Conservation (phyloP, 306 rosid genomes). For the Lathyrus aphaca region DNA sequence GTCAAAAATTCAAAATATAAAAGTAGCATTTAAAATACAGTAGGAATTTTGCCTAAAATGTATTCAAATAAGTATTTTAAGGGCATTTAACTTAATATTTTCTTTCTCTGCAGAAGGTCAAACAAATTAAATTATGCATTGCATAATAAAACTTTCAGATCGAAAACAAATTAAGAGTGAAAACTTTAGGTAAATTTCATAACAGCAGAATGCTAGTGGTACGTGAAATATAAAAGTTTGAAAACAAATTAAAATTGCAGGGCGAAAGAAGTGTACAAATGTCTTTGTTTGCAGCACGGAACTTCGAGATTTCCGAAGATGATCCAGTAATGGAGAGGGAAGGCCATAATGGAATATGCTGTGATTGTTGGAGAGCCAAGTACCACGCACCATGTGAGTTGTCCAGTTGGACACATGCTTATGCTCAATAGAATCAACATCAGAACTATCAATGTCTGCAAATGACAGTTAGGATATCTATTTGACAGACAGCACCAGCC, state of each 20-base stretch:
- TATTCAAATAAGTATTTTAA: not conserved
- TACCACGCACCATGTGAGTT: conserved; percentile 83
- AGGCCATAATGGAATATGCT: conserved; percentile 64
- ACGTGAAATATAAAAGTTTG: conserved; percentile 12
- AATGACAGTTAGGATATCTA: conserved; percentile 37
- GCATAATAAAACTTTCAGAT: conserved; percentile 5
- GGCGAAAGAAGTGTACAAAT: conserved; percentile 52
- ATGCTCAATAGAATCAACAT: conserved; percentile 47
- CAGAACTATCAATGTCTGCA: conserved; percentile 56
- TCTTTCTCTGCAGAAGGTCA: conserved; percentile 23
- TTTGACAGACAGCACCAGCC: conserved; percentile 37
- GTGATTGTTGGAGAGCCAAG: conserved; percentile 72
- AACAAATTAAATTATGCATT: conserved; percentile 20
- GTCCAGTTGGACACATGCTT: conserved; percentile 41
- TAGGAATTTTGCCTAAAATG: conserved; percentile 17
- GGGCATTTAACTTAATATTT: not conserved
- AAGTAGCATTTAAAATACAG: not conserved
- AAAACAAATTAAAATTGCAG: conserved; percentile 1
- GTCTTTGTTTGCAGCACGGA: conserved; percentile 50
- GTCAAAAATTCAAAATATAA: not conserved
- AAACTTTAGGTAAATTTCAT: not conserved
- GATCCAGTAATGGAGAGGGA: conserved; percentile 75
- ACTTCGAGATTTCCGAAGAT: conserved; percentile 55
- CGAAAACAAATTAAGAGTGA: not conserved
- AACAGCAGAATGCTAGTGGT: conserved; percentile 9